Base-by-base conservation (phyloP, 2,329 filamentous ascomycete species). In the Rhynchosporium agropyri region DNA sequence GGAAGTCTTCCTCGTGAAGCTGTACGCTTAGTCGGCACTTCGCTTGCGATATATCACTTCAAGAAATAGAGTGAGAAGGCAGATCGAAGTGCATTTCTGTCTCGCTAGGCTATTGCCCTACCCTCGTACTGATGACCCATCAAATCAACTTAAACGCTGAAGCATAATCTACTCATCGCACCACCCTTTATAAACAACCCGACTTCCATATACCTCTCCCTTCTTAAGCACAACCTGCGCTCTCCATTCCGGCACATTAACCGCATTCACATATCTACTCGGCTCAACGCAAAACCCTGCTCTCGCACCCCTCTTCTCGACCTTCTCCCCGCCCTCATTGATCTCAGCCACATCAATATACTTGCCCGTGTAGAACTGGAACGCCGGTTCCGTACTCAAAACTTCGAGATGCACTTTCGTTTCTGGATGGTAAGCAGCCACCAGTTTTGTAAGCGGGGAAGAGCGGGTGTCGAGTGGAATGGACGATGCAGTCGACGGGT, bases 361-460 rank as follows among this genome's bases (percentile, higher is more conserved):
- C 73, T 90, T 89, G 68, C 94, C 95, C 0, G 92, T 96, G 78
- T 98, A 98, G 79, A 97, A 96, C 77, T 98, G 94, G 81, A 97
- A 98, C 0, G 92, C 91, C 0, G 95, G 95, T 80, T 98, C 94
- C 0, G 94, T 98, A 79, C 91, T 95, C 72, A 87, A 81, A 5
- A 97, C 89, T 76, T 97, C 91, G 56, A 98, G 85, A 74, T 96
- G 89, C 68, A 97, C 82, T 66, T 86, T 85, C 33, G 87, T 89
- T 56, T 80, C 81, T 5, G 91, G 85, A 76, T 97, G 91, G 76
- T 84, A 84, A 63, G 95, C 90, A 29, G 84, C 80, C 51, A 91
- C 85, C 51, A 94, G 84, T 63, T 84, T 86, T 62, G 80, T 82
- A 45, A 97, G 80, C 0, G 89, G 84, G 62, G 78, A 75, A 2